Percentiles rank a stretch among this genome's conserved stretches.
Evolutionary conservation across 306 rosid genomes (phyloP).

Genomic region (Cucurbita argyrosperma): DNA sequence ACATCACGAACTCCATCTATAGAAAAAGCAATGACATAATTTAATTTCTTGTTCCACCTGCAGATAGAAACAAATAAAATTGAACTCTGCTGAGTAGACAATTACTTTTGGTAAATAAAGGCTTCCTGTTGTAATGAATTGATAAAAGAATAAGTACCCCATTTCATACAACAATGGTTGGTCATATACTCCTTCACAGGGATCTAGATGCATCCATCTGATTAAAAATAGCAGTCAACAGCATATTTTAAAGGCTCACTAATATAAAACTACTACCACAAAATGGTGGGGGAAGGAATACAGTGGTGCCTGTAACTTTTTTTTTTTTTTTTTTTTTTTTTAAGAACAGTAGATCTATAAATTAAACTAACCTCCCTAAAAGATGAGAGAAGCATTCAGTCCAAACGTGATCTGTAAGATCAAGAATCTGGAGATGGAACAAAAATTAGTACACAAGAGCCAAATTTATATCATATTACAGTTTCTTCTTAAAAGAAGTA

Average conservation of each 20-base stretch:
- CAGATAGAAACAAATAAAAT: conserved; percentile 3
- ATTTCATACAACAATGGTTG: conserved; percentile 80
- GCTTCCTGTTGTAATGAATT: not conserved
- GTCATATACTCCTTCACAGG: conserved; percentile 79
- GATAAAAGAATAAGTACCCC: conserved; percentile 37
- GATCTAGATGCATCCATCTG: conserved; percentile 99
- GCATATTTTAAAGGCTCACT: not conserved
- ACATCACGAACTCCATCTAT: conserved; percentile 76
- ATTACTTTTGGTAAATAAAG: conserved; percentile 8
- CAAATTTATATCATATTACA: not conserved
- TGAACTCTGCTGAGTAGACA: not conserved
- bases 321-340: too few species aligned
- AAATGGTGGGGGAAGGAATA: not conserved
- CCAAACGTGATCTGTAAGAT: conserved; percentile 86
- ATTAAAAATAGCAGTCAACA: conserved; percentile 21
- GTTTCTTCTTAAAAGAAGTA: not conserved
- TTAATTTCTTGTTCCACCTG: conserved; percentile 78
- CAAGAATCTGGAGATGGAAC: conserved; percentile 43
- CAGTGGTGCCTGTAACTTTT: not conserved
- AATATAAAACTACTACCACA: not conserved
- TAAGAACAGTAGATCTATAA: not conserved
- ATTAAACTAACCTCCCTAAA: conserved; percentile 50
- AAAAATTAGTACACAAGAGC: not conserved
- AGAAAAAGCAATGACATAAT: conserved; percentile 59
- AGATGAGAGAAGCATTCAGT: conserved; percentile 78